Evolutionary conservation across 2,329 filamentous ascomycete species (phyloP).

Genomic region (Bertia moriformis): DNA sequence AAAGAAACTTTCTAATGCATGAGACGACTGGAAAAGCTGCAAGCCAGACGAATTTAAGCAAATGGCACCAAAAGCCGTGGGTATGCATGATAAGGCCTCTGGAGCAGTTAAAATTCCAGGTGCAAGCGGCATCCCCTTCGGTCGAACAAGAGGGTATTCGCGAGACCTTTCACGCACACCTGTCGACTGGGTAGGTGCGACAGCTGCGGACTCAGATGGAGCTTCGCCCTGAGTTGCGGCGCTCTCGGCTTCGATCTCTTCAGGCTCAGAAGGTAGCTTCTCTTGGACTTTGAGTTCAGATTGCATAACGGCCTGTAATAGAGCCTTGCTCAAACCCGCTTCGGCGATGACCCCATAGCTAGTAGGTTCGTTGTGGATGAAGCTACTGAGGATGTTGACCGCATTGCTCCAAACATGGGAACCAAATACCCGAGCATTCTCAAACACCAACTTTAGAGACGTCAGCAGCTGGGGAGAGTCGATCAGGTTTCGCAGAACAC

Average conservation of each 20-base stretch:
- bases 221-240: not conserved
- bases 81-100: constrained; percentile 77
- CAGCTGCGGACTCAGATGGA: not conserved
- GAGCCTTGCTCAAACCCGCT: constrained; percentile 73
- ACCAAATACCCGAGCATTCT: constrained; percentile 66
- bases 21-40: constrained; percentile 71
- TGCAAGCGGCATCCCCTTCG: constrained; percentile 29
- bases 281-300: not conserved
- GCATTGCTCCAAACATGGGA: constrained; percentile 93
- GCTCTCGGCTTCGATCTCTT: not conserved
- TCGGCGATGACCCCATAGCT: constrained; percentile 94
- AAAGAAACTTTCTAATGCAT: constrained; percentile 73
- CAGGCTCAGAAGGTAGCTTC: not conserved
- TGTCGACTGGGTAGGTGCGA: not conserved
- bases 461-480: constrained; percentile 76
- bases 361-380: constrained; percentile 97
- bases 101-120: constrained; percentile 70
- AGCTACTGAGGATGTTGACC: constrained; percentile 80
- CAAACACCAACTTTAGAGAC: constrained; percentile 68
- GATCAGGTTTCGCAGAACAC: constrained; percentile 79
- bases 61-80: constrained; percentile 80
- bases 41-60: constrained; percentile 80
- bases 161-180: not conserved
- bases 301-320: constrained; percentile 62
- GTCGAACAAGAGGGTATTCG: not conserved